These are phyloP conservation scores for Penicillium goetzii DNA, from an alignment of 495 filamentous ascomycete genomes.

Conservation along the genomic window DNA sequence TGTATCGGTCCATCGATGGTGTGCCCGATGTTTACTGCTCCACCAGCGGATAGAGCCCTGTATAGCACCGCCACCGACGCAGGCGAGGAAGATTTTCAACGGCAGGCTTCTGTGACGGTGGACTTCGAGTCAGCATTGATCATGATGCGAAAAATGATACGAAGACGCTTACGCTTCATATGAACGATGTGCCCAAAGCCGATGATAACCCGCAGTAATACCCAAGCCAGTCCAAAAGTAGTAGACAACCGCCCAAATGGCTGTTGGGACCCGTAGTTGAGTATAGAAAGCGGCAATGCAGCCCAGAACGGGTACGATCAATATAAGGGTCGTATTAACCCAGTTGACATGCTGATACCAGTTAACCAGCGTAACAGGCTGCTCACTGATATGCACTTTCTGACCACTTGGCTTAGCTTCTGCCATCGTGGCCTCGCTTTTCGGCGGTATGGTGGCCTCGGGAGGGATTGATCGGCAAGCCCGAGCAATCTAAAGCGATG, in stretches of 20 bases:
- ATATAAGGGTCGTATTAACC: conserved; percentile 79
- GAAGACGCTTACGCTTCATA: conserved; percentile 47
- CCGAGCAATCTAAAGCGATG: conserved; percentile 2
- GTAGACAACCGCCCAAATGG: conserved; percentile 74
- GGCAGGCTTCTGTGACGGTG: conserved; percentile 55
- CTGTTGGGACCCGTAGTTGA: conserved; percentile 66
- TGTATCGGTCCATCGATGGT: conserved; percentile 95
- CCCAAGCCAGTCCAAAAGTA: conserved; percentile 86
- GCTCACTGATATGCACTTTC: conserved; percentile 49
- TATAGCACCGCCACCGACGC: conserved; percentile 84
- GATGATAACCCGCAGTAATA: conserved; percentile 73
- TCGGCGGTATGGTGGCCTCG: not conserved
- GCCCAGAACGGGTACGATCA: conserved; percentile 75
- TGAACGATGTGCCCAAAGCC: conserved; percentile 86
- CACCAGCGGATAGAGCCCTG: conserved; percentile 94
- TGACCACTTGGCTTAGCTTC: conserved; percentile 6
- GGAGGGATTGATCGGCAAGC: conserved; percentile 4
- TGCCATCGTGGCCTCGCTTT: conserved; percentile 15
- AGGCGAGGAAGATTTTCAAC: conserved; percentile 82
- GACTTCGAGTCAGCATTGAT: not conserved
- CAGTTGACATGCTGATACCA: conserved; percentile 95
- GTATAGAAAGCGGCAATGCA: conserved; percentile 73
- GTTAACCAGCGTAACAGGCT: conserved; percentile 74
- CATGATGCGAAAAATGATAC: not conserved
- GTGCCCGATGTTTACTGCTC: conserved; percentile 85